Evolutionary conservation across 225 moss, liverwort and hornwort species (phyloP).

Genomic region (Anthoceros angustus): DNA sequence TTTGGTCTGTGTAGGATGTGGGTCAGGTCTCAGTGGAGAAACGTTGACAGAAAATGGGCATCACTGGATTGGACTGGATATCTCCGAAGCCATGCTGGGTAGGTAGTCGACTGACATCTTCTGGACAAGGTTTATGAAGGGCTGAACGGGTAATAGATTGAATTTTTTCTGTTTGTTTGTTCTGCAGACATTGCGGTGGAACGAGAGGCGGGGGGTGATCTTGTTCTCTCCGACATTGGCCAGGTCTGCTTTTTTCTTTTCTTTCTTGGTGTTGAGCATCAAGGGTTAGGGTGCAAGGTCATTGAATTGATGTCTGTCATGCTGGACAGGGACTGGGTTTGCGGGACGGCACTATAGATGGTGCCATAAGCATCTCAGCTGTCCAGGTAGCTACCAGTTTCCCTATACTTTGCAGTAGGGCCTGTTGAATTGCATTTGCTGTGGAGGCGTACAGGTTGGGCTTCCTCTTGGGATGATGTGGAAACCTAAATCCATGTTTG

Average conservation of each 20-base stretch:
- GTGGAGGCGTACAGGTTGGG: background rate
- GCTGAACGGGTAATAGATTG: background rate
- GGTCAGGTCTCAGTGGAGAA: conserved; percentile 84
- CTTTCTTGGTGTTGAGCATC: background rate
- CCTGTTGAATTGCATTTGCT: background rate
- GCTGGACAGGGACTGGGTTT: conserved; percentile 49
- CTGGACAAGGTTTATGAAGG: background rate
- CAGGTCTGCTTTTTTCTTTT: conserved; percentile 21
- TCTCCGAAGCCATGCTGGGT: conserved; percentile 74
- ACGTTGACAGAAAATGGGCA: conserved; percentile 67
- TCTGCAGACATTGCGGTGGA: conserved; percentile 65
- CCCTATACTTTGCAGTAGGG: background rate
- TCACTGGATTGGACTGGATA: conserved; percentile 88
- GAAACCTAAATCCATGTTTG: background rate
- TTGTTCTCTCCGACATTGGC: conserved; percentile 63
- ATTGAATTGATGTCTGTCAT: background rate
- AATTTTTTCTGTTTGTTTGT: conserved; percentile 1
- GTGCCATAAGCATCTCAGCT: conserved; percentile 87
- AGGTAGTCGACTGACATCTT: background rate
- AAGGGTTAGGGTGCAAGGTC: background rate
- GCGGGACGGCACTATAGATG: conserved; percentile 61
- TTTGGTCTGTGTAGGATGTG: conserved; percentile 38
- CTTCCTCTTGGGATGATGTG: conserved; percentile 6
- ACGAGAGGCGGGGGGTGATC: conserved; percentile 70
- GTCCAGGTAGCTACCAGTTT: conserved; percentile 24